A percentile compares a stretch with the other conserved stretches of the same genome.
Conservation (phyloP, 169 alveolate species). For the Babesia bovis region DNA sequence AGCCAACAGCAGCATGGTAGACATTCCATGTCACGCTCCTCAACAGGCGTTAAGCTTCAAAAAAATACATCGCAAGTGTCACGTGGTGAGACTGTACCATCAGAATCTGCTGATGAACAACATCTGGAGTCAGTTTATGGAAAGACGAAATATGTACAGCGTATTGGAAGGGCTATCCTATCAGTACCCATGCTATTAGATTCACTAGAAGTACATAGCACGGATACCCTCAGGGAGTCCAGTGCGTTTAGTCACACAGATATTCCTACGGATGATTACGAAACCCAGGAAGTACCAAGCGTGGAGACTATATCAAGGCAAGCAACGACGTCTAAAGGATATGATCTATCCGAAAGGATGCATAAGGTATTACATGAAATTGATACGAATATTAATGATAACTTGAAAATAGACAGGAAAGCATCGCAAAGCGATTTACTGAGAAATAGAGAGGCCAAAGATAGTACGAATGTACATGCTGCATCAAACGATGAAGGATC, state of each 20-base stretch:
- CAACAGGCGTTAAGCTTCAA: background rate
- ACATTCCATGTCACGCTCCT: background rate
- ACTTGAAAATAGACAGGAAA: too few species aligned
- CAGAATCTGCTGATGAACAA: conserved; percentile 25
- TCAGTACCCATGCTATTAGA: conserved; percentile 56
- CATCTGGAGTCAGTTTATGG: conserved; percentile 17
- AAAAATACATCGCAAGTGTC: background rate
- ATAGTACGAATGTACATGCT: too few species aligned
- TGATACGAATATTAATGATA: too few species aligned
- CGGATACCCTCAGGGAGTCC: conserved; percentile 16
- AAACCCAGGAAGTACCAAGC: background rate
- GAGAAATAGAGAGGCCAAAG: too few species aligned
- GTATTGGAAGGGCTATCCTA: conserved; percentile 57
- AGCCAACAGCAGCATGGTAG: conserved; percentile 19
- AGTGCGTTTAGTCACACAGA: background rate
- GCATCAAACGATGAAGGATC: too few species aligned
- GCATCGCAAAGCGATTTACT: too few species aligned
- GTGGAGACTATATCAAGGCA: too few species aligned
- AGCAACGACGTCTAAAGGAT: too few species aligned
- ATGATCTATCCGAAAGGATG: too few species aligned
- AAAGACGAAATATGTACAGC: conserved; percentile 33
- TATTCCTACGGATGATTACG: background rate
- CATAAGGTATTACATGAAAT: too few species aligned
- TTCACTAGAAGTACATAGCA: conserved; percentile 25
- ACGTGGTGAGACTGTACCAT: conserved; percentile 2